Percentiles rank a stretch among this genome's conserved stretches.
Evolutionary conservation across 2,329 filamentous ascomycete genomes (phyloP).

Genomic region (Stachybotrys elegans): DNA sequence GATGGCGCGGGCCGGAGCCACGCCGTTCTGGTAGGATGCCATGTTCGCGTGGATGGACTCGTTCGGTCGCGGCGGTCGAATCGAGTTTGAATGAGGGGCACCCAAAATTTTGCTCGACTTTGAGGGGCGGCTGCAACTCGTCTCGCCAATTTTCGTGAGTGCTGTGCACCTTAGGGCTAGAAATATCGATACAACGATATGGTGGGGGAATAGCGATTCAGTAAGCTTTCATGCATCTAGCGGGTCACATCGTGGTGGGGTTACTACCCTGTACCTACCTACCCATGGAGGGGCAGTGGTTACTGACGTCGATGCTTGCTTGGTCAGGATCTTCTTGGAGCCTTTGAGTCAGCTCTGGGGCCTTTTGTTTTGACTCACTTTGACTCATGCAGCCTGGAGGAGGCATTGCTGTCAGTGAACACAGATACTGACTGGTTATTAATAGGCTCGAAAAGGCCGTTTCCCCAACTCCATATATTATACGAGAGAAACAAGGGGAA

Average conservation of each 20-base stretch:
- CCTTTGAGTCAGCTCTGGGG: too few species aligned
- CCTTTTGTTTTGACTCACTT: too few species aligned
- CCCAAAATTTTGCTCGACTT: constrained; percentile 30
- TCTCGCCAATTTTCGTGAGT: constrained; percentile 29
- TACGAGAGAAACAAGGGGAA: too few species aligned
- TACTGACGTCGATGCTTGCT: not conserved
- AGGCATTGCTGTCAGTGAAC: too few species aligned
- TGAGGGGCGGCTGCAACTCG: constrained; percentile 19
- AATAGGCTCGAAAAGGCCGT: too few species aligned
- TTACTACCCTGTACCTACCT: not conserved
- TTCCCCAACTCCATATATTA: too few species aligned
- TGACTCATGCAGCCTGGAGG: too few species aligned
- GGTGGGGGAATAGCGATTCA: constrained; percentile 7
- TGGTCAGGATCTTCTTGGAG: too few species aligned
- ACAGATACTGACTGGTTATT: too few species aligned
- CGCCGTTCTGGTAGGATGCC: constrained; percentile 59
- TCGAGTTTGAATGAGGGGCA: constrained; percentile 22
- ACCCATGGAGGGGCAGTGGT: constrained; percentile 2
- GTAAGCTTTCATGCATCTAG: constrained; percentile 16
- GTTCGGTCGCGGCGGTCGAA: constrained; percentile 19
- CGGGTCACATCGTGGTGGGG: constrained; percentile 15
- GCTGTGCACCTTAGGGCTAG: constrained; percentile 33
- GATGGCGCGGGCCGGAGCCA: constrained; percentile 53
- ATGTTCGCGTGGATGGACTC: constrained; percentile 34
- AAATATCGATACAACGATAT: constrained; percentile 25